Conservation (phyloP, 495 filamentous ascomycete genomes). For the Echria macrotheca region DNA sequence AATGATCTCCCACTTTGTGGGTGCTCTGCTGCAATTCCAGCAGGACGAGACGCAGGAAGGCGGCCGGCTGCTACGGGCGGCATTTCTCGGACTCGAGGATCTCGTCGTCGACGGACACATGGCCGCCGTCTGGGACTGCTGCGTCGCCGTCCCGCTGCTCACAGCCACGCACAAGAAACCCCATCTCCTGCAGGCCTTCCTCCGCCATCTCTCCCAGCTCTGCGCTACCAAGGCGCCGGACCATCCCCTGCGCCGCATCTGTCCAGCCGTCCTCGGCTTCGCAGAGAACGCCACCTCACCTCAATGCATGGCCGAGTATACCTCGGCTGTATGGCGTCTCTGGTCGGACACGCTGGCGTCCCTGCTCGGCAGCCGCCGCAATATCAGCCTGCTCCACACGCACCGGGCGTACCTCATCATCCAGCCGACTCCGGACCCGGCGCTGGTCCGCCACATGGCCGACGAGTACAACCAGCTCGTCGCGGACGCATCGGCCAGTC, state of each 20-base stretch:
- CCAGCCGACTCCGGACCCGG: not conserved
- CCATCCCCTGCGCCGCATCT: slow-evolving; percentile 3
- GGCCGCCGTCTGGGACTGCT: slow-evolving; percentile 16
- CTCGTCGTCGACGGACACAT: slow-evolving; percentile 16
- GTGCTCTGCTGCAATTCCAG: slow-evolving; percentile 6
- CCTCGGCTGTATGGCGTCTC: slow-evolving; percentile 3
- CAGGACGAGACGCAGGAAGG: not conserved
- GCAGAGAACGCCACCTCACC: not conserved
- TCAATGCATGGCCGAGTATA: not conserved
- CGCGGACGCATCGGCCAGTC: not conserved
- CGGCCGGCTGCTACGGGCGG: slow-evolving; percentile 9
- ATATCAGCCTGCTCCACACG: slow-evolving; percentile 6
- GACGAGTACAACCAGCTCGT: slow-evolving; percentile 7
- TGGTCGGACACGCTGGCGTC: slow-evolving; percentile 10
- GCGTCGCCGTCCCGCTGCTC: slow-evolving; percentile 11
- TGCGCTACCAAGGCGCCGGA: not conserved
- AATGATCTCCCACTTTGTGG: slow-evolving; percentile 13
- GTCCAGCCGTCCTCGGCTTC: not conserved
- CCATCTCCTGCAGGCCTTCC: slow-evolving; percentile 11
- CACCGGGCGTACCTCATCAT: slow-evolving; percentile 12
- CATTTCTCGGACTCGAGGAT: slow-evolving; percentile 16
- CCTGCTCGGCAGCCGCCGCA: slow-evolving; percentile 1
- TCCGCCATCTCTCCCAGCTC: slow-evolving; percentile 9
- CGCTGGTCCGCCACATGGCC: not conserved
- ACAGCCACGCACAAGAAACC: slow-evolving; percentile 7